These are phyloP conservation scores for Epichloe baconii DNA, from an alignment of 2,329 filamentous ascomycete species.

Conservation along the genomic window DNA sequence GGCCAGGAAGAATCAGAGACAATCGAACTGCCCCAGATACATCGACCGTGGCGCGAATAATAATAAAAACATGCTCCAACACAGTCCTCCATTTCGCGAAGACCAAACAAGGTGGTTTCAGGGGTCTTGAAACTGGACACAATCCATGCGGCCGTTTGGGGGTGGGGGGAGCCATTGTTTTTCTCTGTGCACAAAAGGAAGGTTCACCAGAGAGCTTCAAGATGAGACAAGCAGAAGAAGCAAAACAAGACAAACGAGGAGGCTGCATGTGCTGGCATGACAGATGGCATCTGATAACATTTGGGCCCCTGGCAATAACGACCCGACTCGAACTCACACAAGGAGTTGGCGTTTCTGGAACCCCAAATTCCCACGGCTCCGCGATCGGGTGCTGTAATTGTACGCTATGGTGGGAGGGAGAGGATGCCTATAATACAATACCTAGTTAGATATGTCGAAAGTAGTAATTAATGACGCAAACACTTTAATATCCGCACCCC, in stretches of 20 bases:
- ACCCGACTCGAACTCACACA: neutral
- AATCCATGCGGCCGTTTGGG: neutral
- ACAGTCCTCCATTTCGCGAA: neutral
- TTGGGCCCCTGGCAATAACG: too few relatives aligned
- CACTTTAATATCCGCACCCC: neutral
- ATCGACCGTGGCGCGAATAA: constrained; percentile 9
- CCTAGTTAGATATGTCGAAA: neutral
- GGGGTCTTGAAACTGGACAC: neutral
- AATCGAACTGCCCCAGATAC: constrained; percentile 10
- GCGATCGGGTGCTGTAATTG: neutral
- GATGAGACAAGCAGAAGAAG: too few relatives aligned
- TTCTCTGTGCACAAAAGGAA: too few relatives aligned
- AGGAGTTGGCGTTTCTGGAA: neutral
- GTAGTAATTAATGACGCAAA: neutral
- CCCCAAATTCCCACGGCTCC: neutral
- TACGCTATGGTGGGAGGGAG: neutral
- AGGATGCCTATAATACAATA: neutral
- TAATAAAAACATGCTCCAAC: neutral
- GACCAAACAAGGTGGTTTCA: neutral
- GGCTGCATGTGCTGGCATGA: neutral
- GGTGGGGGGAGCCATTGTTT: too few relatives aligned
- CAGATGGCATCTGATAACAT: neutral
- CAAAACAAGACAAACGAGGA: too few relatives aligned
- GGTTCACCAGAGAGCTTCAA: too few relatives aligned
- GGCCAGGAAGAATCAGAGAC: constrained; percentile 7